Conservation (phyloP, 2,329 filamentous ascomycete species). For the Mariannaea elegans region DNA sequence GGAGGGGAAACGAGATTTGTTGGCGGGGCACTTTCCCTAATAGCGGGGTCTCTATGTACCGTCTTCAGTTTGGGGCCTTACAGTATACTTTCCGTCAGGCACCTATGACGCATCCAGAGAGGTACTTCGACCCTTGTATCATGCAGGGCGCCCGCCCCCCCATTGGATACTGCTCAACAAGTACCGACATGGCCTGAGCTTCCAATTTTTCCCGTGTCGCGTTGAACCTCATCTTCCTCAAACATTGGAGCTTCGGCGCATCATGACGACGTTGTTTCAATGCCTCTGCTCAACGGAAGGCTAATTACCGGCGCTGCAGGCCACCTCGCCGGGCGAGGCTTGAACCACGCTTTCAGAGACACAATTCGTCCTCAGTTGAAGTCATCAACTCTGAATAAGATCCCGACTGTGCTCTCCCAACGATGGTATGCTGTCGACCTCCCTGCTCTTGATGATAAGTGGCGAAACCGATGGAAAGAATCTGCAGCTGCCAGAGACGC, state of each 20-base stretch:
- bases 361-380: constrained; percentile 24
- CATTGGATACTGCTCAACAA: constrained; percentile 24
- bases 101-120: constrained; percentile 3
- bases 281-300: constrained; percentile 44
- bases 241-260: constrained; percentile 27
- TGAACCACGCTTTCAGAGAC: constrained; percentile 23
- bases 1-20: constrained; percentile 39
- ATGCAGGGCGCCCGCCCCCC: constrained; percentile 26
- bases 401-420: constrained; percentile 25
- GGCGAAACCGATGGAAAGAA: constrained; percentile 57
- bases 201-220: constrained; percentile 15
- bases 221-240: neutral
- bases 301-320: constrained; percentile 36
- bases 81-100: neutral
- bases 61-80: no score
- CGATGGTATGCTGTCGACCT: constrained; percentile 58
- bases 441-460: constrained; percentile 57
- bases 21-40: constrained; percentile 36
- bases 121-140: constrained; percentile 28
- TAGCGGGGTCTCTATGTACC: constrained; percentile 39
- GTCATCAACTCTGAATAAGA: constrained; percentile 19
- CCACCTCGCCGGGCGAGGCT: constrained; percentile 25
- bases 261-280: constrained; percentile 40
- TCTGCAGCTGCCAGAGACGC: constrained; percentile 2
- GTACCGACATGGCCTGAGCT: constrained; percentile 39